phyloP scores from a whole-genome alignment of 371 early-diverging fungal species.

The Mucor racemosus region DNA sequence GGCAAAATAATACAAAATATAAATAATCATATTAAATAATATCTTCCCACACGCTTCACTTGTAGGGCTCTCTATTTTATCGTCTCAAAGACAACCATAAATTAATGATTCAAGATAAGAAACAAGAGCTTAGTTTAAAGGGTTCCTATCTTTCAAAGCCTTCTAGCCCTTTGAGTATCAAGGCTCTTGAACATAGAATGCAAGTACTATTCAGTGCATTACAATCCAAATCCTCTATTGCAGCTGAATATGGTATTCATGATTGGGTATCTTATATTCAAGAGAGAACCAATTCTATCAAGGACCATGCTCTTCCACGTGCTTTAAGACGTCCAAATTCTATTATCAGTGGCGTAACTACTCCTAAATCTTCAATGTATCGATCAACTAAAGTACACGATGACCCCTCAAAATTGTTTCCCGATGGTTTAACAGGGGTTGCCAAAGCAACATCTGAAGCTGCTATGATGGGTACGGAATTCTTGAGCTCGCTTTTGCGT shows the following conservation, averaged over 20 bases:
- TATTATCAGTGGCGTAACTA: constrained; percentile 22
- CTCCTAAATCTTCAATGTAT: constrained; percentile 17
- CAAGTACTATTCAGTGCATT: neutral
- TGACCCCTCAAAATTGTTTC: constrained; percentile 11
- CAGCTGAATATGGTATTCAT: constrained; percentile 3
- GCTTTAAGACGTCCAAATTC: constrained; percentile 14
- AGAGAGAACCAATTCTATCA: constrained; percentile 16
- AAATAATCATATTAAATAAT: no score
- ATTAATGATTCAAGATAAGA: constrained; percentile 5
- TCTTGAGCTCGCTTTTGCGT: constrained; percentile 5
- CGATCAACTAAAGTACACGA: neutral
- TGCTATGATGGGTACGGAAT: neutral
- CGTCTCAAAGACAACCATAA: constrained; percentile 19
- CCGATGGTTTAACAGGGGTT: constrained; percentile 27
- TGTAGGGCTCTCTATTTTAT: constrained; percentile 32
- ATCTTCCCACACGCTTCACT: neutral
- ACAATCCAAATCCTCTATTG: constrained; percentile 8
- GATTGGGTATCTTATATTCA: constrained; percentile 23
- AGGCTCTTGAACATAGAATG: constrained; percentile 4
- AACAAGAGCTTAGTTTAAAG: neutral
- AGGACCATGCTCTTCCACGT: constrained; percentile 8
- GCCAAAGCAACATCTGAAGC: constrained; percentile 11
- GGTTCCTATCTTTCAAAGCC: constrained; percentile 19
- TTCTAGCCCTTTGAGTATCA: neutral
- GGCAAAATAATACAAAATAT: no score